Evolutionary conservation across 805 yeast species (phyloP), one percentile per base, ranked within the genome.

Genomic region (Brettanomyces naardenensis): DNA sequence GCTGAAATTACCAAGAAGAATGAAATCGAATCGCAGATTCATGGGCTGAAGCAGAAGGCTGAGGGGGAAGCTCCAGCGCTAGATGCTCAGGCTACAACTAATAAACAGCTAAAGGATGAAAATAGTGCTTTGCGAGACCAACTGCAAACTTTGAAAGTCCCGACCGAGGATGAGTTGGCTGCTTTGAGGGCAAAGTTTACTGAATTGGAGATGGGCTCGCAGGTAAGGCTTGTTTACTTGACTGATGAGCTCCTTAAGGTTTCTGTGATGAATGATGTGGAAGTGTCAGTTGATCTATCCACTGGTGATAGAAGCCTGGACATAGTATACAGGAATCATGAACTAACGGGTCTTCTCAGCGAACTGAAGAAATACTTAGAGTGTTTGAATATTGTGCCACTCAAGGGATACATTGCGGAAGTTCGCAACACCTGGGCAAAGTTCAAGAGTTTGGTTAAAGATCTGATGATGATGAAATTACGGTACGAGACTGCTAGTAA

Each of bases 101-200:
- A 35, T 17, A 21, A 13, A 5, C 10, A 26, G 6, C 22, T 44
- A 2, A 15, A 36, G 3, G 28, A 33, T 11, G 36, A 47, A 22
- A 33, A 43, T 17, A 26, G 44, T 5, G 28, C 11, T 4, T 20
- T 42, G 2, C 38, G 34, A 17, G 19, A 10, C 4, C 22, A 36
- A 9, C 5, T 47, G 1, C 22, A 33, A n/a, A 11, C 28, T 13
- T 15, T 34, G 17, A 37, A 33, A 6, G 28, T 39, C 3, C 60
- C 60, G 3, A 37, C 52, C 3, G 37, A 37, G 13, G 38, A 28
- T 3, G 54, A 48, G 21, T 20, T 52, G 4, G 7, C 6, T 3
- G 18, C 13, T 6, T 28, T 55, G 17, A 36, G 28, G 15, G 19
- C 37, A 9, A 28, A 39, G 6, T 47, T 55, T 28, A 20, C 33